Evolutionary conservation across 345 rosid species (phyloP).

Genomic region (Conringia planisiliqua): DNA sequence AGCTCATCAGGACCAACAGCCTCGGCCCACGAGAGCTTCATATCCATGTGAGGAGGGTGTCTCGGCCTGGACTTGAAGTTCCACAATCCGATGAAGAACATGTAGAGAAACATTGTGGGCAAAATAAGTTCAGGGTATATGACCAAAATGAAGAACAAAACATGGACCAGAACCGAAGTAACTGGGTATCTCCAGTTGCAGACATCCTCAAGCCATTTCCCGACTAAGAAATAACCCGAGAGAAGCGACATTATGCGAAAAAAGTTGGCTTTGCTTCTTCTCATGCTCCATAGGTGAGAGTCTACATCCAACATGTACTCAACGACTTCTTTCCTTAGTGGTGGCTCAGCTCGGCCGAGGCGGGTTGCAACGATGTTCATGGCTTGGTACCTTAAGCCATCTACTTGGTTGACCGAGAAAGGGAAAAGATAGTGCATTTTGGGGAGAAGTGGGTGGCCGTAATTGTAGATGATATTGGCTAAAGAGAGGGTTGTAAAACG

Average conservation of each 20-base stretch:
- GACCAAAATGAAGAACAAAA: conserved; percentile 59
- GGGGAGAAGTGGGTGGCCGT: conserved; percentile 71
- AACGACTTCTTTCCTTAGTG: conserved; percentile 76
- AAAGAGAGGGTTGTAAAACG: conserved; percentile 68
- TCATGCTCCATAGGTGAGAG: conserved; percentile 88
- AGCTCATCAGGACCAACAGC: conserved; percentile 68
- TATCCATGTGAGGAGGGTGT: conserved; percentile 77
- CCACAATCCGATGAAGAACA: conserved; percentile 77
- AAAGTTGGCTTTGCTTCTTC: conserved; percentile 89
- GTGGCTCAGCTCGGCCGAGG: conserved; percentile 85
- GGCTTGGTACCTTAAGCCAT: conserved; percentile 69
- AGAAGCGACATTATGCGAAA: conserved; percentile 69
- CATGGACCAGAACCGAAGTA: conserved; percentile 62
- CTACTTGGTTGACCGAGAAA: conserved; percentile 77
- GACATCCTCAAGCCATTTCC: conserved; percentile 58
- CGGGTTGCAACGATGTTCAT: conserved; percentile 70
- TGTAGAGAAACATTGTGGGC: conserved; percentile 68
- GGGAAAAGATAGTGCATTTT: conserved; percentile 87
- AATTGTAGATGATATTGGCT: conserved; percentile 55
- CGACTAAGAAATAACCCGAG: conserved; percentile 45
- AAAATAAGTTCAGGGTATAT: conserved; percentile 74
- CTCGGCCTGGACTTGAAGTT: conserved; percentile 64
- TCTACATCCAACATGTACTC: conserved; percentile 90
- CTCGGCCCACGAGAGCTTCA: conserved; percentile 79
- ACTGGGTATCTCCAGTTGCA: conserved; percentile 68